Percentiles rank a stretch among this genome's conserved stretches.
Conservation (phyloP, 2,329 filamentous ascomycete genomes). For the Helotiales sp. region DNA sequence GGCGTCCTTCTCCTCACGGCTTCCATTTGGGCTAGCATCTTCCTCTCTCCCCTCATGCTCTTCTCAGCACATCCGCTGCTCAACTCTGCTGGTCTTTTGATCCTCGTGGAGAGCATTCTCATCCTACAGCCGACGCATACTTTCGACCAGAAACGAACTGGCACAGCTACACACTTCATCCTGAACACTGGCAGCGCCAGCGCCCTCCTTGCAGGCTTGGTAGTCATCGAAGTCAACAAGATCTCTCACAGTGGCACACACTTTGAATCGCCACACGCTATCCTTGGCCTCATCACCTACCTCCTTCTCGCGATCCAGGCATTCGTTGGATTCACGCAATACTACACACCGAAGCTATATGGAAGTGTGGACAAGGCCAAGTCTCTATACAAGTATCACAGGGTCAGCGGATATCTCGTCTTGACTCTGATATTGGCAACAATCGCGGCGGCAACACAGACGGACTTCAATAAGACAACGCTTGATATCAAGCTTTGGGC, state of each 20-base stretch:
- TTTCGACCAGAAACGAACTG: constrained; percentile 66
- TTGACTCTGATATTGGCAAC: constrained; percentile 72
- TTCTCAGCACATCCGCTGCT: constrained; percentile 88
- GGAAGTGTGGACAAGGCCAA: constrained; percentile 80
- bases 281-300: constrained; percentile 77
- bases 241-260: constrained; percentile 63
- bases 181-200: constrained; percentile 64
- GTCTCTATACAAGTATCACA: constrained; percentile 86
- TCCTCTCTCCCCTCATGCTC: constrained; percentile 68
- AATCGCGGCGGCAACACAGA: constrained; percentile 72
- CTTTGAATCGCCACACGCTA: constrained; percentile 79
- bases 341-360: constrained; percentile 71
- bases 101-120: constrained; percentile 77
- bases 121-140: constrained; percentile 86
- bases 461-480: constrained; percentile 68
- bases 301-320: constrained; percentile 72
- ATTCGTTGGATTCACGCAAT: constrained; percentile 79
- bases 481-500: constrained; percentile 77
- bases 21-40: constrained; percentile 76
- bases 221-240: constrained; percentile 85
- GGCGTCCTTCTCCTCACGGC: constrained; percentile 74
- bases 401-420: constrained; percentile 72
- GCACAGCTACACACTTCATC: constrained; percentile 62
- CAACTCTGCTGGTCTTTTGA: constrained; percentile 65
- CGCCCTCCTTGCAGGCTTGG: constrained; percentile 59